Conservation (phyloP, 306 rosid species). For the Gastrolobium villosum region DNA sequence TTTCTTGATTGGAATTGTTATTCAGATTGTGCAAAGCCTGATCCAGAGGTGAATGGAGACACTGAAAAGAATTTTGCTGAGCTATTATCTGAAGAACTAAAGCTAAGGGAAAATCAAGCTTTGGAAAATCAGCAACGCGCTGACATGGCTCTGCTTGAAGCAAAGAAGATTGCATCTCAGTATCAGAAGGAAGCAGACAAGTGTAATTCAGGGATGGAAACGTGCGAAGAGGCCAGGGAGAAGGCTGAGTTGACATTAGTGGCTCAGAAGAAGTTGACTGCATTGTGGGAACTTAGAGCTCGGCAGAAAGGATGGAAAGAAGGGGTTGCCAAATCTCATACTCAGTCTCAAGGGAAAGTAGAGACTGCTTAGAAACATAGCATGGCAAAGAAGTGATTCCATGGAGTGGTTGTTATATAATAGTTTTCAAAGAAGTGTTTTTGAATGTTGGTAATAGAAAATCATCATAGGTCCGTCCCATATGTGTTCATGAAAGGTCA, state of each 20-base stretch:
- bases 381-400: background rate
- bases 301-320: conserved; percentile 98
- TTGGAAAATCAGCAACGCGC: conserved; percentile 77
- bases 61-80: conserved; percentile 90
- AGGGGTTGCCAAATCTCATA: conserved; percentile 67
- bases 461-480: conserved; percentile 37
- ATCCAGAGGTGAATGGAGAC: conserved; percentile 87
- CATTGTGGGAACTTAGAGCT: conserved; percentile 93
- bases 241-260: conserved; percentile 76
- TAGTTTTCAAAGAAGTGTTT: conserved; percentile 40
- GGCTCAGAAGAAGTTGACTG: conserved; percentile 78
- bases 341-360: conserved; percentile 68
- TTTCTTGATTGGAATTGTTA: conserved; percentile 38
- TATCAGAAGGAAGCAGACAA: conserved; percentile 99
- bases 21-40: conserved; percentile 94
- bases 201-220: conserved; percentile 99
- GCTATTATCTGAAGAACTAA: conserved; percentile 88
- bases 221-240: conserved; percentile 97
- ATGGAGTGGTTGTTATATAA: conserved; percentile 48
- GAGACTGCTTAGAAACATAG: conserved; percentile 62
- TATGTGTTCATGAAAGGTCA: conserved; percentile 46
- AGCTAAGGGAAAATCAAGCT: conserved; percentile 81
- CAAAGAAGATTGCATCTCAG: conserved; percentile 95
- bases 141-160: conserved; percentile 95
- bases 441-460: conserved; percentile 41